Conservation (phyloP, 2,329 filamentous ascomycete genomes). For the Tolypocladium cylindrosporum region DNA sequence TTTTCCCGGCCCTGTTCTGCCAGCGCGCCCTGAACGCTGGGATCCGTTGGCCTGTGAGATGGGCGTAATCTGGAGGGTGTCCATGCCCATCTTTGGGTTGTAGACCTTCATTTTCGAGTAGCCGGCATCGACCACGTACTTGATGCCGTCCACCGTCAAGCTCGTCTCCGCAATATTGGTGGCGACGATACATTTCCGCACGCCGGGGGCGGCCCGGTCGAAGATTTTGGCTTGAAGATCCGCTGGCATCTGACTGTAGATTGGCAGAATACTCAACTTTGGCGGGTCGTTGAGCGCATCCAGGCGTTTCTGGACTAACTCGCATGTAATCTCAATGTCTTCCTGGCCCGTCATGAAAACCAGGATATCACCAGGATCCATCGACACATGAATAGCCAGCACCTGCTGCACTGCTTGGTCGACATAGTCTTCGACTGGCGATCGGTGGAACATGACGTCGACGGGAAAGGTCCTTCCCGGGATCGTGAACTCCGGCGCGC, state of each 20-base stretch:
- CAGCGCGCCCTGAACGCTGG: slow-evolving; percentile 86
- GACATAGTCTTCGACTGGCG: slow-evolving; percentile 94
- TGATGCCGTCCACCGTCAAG: slow-evolving; percentile 96
- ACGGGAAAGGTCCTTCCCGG: slow-evolving; percentile 95
- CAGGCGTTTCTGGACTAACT: slow-evolving; percentile 79
- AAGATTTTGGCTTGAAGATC: slow-evolving; percentile 98
- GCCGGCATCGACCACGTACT: slow-evolving; percentile 95
- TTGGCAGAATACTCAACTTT: slow-evolving; percentile 87
- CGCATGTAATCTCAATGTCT: slow-evolving; percentile 95
- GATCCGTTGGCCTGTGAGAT: slow-evolving; percentile 95
- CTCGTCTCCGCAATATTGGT: slow-evolving; percentile 98
- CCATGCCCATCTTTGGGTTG: slow-evolving; percentile 98
- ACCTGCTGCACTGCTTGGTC: slow-evolving; percentile 95
- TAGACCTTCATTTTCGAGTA: slow-evolving; percentile 98
- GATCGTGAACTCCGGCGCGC: slow-evolving; percentile 92
- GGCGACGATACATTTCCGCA: slow-evolving; percentile 94
- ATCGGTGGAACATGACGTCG: slow-evolving; percentile 89
- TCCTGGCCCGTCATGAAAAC: slow-evolving; percentile 99
- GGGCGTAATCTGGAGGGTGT: slow-evolving; percentile 93
- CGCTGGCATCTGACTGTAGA: slow-evolving; percentile 99
- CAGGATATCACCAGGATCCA: slow-evolving; percentile 84
- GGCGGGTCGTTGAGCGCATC: slow-evolving; percentile 88
- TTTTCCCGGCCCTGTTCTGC: slow-evolving; percentile 89
- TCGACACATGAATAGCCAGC: slow-evolving; percentile 89
- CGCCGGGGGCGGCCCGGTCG: slow-evolving; percentile 78